A percentile compares a stretch with the other conserved stretches of the same genome.
phyloP scores from a whole-genome alignment of 2,329 filamentous ascomycete species.

The Triangularia verruculosa region DNA sequence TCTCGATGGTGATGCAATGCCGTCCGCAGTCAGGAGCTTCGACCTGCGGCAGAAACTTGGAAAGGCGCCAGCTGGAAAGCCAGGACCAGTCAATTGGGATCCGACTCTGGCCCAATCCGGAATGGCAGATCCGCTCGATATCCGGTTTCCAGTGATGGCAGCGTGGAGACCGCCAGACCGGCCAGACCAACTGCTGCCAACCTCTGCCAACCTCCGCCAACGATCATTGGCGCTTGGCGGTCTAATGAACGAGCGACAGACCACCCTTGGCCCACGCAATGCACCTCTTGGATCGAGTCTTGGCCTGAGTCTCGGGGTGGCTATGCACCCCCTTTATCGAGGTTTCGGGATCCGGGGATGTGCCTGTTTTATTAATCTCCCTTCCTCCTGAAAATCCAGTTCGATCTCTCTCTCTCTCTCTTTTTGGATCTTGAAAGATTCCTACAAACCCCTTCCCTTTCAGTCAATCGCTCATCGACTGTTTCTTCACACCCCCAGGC shows the following conservation, averaged over 20 bases:
- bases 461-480: conserved; percentile 23
- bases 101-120: conserved; percentile 1
- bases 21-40: not conserved
- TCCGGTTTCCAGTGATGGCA: conserved; percentile 5
- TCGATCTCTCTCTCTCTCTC: conserved; percentile 2
- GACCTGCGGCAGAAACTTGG: conserved; percentile 1
- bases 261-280: conserved; percentile 1
- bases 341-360: conserved; percentile 14
- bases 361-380: conserved; percentile 17
- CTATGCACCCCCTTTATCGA: conserved; percentile 22
- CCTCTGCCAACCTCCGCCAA: not conserved
- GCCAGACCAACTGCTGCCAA: not conserved
- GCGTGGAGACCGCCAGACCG: not conserved
- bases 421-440: conserved; percentile 13
- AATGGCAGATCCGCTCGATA: not conserved
- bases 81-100: not conserved
- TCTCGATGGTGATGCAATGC: conserved; percentile 5
- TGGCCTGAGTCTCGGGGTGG: conserved; percentile 20
- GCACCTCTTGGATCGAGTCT: conserved; percentile 8
- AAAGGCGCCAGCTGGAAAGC: conserved; percentile 3
- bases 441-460: conserved; percentile 12
- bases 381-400: conserved; percentile 9
- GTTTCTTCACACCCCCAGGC: conserved; percentile 16
- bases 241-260: conserved; percentile 1
- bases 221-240: not conserved